Conservation (phyloP, 2,329 filamentous ascomycete species). For the Hymenoscyphus occultus region DNA sequence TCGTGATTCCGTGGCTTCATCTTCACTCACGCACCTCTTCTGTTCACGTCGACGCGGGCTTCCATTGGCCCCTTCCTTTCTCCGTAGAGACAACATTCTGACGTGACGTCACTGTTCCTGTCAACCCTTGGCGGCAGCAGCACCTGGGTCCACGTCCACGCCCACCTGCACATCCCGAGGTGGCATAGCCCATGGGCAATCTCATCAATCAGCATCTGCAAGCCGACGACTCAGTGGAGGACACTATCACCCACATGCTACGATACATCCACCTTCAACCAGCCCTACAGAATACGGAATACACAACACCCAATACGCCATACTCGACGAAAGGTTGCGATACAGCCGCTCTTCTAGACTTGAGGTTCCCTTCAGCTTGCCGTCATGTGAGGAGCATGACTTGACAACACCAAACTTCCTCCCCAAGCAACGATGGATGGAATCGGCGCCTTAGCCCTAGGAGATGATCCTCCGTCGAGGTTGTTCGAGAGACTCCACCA, state of each 20-base stretch:
- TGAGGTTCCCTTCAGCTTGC: background rate
- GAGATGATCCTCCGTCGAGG: constrained; percentile 54
- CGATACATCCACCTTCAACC: background rate
- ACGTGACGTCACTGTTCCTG: too few relatives aligned
- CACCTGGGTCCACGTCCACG: too few relatives aligned
- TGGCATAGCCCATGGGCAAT: too few relatives aligned
- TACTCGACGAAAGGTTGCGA: background rate
- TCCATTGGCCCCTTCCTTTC: too few relatives aligned
- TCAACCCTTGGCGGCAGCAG: too few relatives aligned
- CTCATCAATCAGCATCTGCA: background rate
- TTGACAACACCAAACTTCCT: background rate
- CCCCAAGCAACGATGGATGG: constrained; percentile 4
- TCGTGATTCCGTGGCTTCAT: too few relatives aligned
- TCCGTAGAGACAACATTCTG: too few relatives aligned
- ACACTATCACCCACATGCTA: background rate
- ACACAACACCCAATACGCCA: too few relatives aligned
- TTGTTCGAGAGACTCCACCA: constrained; percentile 72
- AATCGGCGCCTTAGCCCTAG: background rate
- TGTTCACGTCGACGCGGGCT: background rate
- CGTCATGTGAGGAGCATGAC: background rate
- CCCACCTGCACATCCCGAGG: too few relatives aligned
- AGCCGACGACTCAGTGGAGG: background rate
- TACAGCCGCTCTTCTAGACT: background rate
- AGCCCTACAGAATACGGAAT: background rate
- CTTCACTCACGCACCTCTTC: background rate